phyloP scores from a whole-genome alignment of 2,329 filamentous ascomycete genomes.

The Cryphonectria nitschkei region DNA sequence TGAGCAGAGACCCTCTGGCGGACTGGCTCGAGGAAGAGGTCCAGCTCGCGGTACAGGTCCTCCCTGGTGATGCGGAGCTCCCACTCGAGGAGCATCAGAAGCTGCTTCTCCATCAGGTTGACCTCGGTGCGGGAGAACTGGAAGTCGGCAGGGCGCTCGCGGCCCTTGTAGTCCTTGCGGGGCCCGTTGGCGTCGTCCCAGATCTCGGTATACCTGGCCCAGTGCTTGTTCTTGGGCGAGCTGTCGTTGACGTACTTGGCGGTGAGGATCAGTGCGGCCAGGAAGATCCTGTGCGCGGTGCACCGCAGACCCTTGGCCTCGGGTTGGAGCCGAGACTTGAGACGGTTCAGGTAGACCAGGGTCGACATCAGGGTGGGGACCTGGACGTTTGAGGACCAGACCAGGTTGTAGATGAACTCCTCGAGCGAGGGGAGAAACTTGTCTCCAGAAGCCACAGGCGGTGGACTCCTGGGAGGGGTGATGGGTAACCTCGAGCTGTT shows the following conservation, averaged over 20 bases:
- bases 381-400: conserved; percentile 92
- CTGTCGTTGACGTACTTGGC: conserved; percentile 99
- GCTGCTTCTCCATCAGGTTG: conserved; percentile 99
- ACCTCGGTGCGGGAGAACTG: conserved; percentile 95
- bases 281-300: conserved; percentile 96
- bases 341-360: conserved; percentile 86
- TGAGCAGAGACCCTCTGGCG: conserved; percentile 61
- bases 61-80: conserved; percentile 83
- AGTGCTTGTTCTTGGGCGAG: conserved; percentile 99
- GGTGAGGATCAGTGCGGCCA: conserved; percentile 81
- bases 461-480: conserved; percentile 56
- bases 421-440: conserved; percentile 76
- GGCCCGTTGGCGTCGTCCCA: conserved; percentile 15
- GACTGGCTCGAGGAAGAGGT: conserved; percentile 86
- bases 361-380: conserved; percentile 97
- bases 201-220: conserved; percentile 89
- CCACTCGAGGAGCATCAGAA: conserved; percentile 94
- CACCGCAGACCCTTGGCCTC: conserved; percentile 96
- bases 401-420: conserved; percentile 88
- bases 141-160: conserved; percentile 61
- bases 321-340: conserved; percentile 83
- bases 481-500: conserved; percentile 44
- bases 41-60: conserved; percentile 85
- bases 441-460: conserved; percentile 51
- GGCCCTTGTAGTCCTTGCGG: conserved; percentile 44